Base-by-base conservation (phyloP, 495 filamentous ascomycete genomes). In the Copromyces sp. region DNA sequence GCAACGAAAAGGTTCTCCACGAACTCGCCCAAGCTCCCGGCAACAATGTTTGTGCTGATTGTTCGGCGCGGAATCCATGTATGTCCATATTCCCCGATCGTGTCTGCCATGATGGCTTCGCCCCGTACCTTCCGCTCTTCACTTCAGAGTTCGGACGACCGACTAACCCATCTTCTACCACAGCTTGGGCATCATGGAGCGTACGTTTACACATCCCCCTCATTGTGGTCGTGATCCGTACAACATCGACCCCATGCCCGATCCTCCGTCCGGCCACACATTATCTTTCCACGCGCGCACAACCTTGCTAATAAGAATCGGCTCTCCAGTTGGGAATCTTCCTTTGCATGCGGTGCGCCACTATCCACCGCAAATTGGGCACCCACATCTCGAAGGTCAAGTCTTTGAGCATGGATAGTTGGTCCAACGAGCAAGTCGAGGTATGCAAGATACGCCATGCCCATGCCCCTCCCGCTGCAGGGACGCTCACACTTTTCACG, bases 381-480 rank as follows among this genome's bases (percentile, higher is more conserved):
- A 98, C 94, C 69, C 95, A 99, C 80, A 92, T 99, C 71, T 97
- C 95, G 61, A 99, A 98, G 81, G 93, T 99, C 82, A 99, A 99
- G 82, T 97, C 94, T 9, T 83, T 98, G 84, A 97, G 92, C 75
- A 98, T 98, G 95, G 95, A 99, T 79, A 93, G 89, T 69, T 99
- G 95, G 95, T 88, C 92, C 59, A 90, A 89, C 78, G 95, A 98
- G 41, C 96, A 99, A 82, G 94, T 99, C 71, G 95, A 98, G 82
- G 95, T 97, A 86, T 80, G 86, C 77, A 11, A 44, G 24, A 16
- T 11, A 16, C 35, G 32, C 78, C 35, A 69, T 44, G 61, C 14
- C 69, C n/a, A 17, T 68, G 39, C 61, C 47, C 35, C 3, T 24
- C 17, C 47, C 44, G 40, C 42, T 14, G 53, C 29, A 35, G 29